A percentile compares a stretch with the other conserved stretches of the same genome.
These are phyloP conservation scores for Globisporangium canariense DNA, from an alignment of 352 stramenopile genomes.

Conservation along the genomic window DNA sequence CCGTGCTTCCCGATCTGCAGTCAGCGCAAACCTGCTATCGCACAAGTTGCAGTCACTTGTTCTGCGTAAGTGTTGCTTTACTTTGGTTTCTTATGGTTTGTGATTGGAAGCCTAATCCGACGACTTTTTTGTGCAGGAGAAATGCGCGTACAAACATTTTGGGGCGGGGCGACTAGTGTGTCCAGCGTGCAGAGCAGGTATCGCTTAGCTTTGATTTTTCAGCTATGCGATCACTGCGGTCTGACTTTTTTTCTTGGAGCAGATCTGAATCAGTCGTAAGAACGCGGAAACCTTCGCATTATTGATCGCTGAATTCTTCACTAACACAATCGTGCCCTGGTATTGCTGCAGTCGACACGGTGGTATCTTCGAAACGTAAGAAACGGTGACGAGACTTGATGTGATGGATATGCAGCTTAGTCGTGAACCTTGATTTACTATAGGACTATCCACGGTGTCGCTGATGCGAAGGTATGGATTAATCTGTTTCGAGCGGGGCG, in stretches of 20 bases:
- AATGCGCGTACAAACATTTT: slow-evolving; percentile 86
- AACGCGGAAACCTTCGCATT: background rate
- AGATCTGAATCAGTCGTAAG: slow-evolving; percentile 61
- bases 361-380: slow-evolving; percentile 71
- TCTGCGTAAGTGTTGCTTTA: slow-evolving; percentile 40
- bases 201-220: background rate
- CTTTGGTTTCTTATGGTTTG: background rate
- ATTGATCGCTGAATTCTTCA: background rate
- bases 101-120: background rate
- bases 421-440: background rate
- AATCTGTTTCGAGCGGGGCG: background rate
- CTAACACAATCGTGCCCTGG: background rate
- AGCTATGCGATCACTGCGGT: background rate
- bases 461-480: slow-evolving; percentile 49
- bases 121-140: slow-evolving; percentile 41
- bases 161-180: slow-evolving; percentile 58
- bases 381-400: background rate
- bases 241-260: background rate
- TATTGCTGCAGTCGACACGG: slow-evolving; percentile 24
- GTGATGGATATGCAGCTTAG: background rate
- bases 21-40: slow-evolving; percentile 78
- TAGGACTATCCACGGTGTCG: slow-evolving; percentile 66
- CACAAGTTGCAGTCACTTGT: slow-evolving; percentile 72
- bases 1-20: slow-evolving; percentile 53
- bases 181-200: slow-evolving; percentile 55